Base-by-base conservation (phyloP, 75 land plant genomes). In the Gnetum montanum region DNA sequence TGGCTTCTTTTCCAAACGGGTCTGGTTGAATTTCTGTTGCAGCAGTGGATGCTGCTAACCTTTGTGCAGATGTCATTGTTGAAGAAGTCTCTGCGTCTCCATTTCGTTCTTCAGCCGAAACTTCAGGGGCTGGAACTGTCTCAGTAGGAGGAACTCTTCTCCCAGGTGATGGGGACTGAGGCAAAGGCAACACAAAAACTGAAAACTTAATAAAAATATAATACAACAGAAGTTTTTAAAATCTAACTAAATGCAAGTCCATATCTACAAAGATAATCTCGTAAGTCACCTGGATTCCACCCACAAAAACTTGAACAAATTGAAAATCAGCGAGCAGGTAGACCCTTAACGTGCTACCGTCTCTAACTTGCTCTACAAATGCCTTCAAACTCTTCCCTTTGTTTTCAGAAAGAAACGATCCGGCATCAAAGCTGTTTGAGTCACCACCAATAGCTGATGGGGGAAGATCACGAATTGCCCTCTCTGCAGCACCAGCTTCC, bases 381-480 rank as follows among this genome's bases (percentile, higher is more conserved):
- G 76, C 92, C 40, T 82, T 68, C 85, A 95, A 57, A 5, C 81
- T 71, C 43, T 66, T 86, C 4, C 92, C 92, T 54, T 89, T 86
- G 45, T 81, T 90, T 37, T 59, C 65, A 34, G 60, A 67, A 54
- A 86, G 52, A 6, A 95, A 73, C 7, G 66, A 70, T 72, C 68
- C 69, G 4, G 97, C 83, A 79, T 90, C 91, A 44, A 95, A 81
- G 51, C 68, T 91, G 33, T 81, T 64, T 22, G 88, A 40, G 67
- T 86, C 97, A 6, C 97, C 89, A 6, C 97, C 89, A 60, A 95
- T 69, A 2, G 97, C 85, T 44, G 99, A 95, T 3, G 99, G 99
- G 28, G 99, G 99, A 27, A 95, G 61, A 8, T 86, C 71, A 57
- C 99, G 76, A 8, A 86, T 70, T 11, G 99, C 53, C 13, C 68